These are phyloP conservation scores for Gautieria morchelliformis DNA, from an alignment of 768 basidiomycete genomes.

Conservation along the genomic window DNA sequence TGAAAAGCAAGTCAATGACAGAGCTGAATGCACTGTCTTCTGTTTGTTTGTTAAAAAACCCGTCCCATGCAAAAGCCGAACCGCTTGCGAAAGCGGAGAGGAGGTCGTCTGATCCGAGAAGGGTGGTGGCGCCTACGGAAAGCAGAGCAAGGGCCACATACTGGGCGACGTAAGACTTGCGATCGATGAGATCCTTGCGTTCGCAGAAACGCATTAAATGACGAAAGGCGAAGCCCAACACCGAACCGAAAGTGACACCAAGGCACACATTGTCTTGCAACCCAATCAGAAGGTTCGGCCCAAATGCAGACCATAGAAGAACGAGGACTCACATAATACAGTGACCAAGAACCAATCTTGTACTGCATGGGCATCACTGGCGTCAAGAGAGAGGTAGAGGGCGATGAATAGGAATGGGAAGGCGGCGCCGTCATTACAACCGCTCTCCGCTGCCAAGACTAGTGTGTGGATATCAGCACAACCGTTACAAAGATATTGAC, in stretches of 20 bases:
- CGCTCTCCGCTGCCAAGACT: constrained; percentile 67
- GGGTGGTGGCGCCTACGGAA: constrained; percentile 72
- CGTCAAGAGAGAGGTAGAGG: constrained; percentile 74
- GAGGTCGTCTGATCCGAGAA: constrained; percentile 89
- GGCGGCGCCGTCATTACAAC: constrained; percentile 95
- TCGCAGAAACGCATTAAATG: constrained; percentile 93
- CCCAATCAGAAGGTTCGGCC: background rate
- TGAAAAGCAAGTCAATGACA: constrained; percentile 94
- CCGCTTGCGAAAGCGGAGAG: constrained; percentile 93
- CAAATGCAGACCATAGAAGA: background rate
- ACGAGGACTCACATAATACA: constrained; percentile 52
- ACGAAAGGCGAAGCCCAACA: constrained; percentile 71
- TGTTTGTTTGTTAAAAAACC: constrained; percentile 86
- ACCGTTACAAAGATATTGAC: background rate
- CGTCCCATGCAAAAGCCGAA: constrained; percentile 94
- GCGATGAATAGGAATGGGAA: constrained; percentile 91
- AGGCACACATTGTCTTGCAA: constrained; percentile 64
- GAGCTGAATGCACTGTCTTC: constrained; percentile 93
- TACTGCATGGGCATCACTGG: constrained; percentile 49
- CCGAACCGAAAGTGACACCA: constrained; percentile 62
- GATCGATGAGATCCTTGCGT: constrained; percentile 75
- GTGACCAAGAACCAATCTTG: constrained; percentile 82
- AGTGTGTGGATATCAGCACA: background rate
- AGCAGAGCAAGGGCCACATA: constrained; percentile 77
- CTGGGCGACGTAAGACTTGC: constrained; percentile 92